Evolutionary conservation across 768 basidiomycete genomes (phyloP).

Genomic region (Termitomyces sp.): DNA sequence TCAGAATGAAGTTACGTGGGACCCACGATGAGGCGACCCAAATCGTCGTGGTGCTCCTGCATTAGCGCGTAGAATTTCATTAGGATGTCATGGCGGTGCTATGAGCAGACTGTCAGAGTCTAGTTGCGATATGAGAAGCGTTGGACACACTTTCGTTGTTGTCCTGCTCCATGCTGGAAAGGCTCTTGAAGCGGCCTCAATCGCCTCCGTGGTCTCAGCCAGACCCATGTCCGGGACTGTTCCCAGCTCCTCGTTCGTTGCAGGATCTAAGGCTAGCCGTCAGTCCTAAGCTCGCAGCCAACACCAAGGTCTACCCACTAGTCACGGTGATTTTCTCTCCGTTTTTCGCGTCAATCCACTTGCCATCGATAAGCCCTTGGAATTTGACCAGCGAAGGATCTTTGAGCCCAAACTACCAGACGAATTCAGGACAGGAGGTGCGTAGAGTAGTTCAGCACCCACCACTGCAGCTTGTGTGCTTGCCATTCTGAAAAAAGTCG

Average conservation of each 20-base stretch:
- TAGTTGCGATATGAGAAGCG: not conserved
- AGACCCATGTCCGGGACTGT: conserved; percentile 88
- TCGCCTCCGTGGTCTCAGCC: conserved; percentile 80
- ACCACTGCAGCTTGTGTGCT: conserved; percentile 48
- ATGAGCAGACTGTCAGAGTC: conserved; percentile 5
- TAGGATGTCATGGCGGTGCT: conserved; percentile 84
- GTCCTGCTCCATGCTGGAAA: conserved; percentile 87
- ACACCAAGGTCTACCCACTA: conserved; percentile 49
- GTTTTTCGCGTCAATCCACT: conserved; percentile 81
- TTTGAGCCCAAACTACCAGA: conserved; percentile 65
- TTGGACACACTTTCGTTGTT: conserved; percentile 68
- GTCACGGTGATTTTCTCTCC: conserved; percentile 72
- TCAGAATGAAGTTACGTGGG: conserved; percentile 19
- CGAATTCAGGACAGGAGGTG: not conserved
- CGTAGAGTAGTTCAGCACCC: conserved; percentile 15
- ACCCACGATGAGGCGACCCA: conserved; percentile 81
- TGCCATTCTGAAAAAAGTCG: conserved; percentile 49
- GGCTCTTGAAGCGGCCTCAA: conserved; percentile 75
- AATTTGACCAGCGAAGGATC: conserved; percentile 74
- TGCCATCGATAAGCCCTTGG: conserved; percentile 79
- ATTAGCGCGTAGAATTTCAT: conserved; percentile 77
- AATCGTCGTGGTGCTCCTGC: conserved; percentile 83
- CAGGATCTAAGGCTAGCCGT: conserved; percentile 66
- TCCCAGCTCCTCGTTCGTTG: conserved; percentile 80
- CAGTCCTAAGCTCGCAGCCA: not conserved